These are phyloP conservation scores for Phycomyces blakesleeanus DNA, from an alignment of 192 early-diverging fungal genomes.

Conservation along the genomic window DNA sequence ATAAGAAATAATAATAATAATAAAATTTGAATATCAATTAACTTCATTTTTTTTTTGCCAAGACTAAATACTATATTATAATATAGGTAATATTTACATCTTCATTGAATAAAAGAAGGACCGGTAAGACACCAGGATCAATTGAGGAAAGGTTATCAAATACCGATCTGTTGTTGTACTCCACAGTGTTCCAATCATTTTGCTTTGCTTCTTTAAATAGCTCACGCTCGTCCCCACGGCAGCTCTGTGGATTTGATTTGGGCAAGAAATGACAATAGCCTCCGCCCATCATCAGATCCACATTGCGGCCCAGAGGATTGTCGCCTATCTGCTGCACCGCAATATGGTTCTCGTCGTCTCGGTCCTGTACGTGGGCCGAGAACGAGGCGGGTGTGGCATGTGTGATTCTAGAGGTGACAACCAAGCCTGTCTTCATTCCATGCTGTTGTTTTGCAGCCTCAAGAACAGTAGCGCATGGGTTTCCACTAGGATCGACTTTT, in stretches of 20 bases:
- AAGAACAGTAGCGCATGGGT: conserved; percentile 88
- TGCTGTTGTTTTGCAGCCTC: conserved; percentile 88
- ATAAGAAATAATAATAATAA: no score
- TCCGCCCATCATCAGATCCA: conserved; percentile 91
- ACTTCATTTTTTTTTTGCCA: background rate
- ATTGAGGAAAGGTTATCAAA: conserved; percentile 59
- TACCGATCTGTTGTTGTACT: conserved; percentile 13
- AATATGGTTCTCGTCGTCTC: conserved; percentile 83
- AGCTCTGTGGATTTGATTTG: conserved; percentile 59
- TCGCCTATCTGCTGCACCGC: conserved; percentile 89
- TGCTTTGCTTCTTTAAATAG: conserved; percentile 54
- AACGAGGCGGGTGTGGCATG: conserved; percentile 86
- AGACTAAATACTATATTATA: background rate
- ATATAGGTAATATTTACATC: conserved; percentile 38
- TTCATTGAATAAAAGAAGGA: conserved; percentile 71
- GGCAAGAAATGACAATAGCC: conserved; percentile 89
- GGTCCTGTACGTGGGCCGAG: conserved; percentile 74
- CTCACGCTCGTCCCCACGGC: conserved; percentile 74
- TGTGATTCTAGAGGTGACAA: conserved; percentile 92
- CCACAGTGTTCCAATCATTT: conserved; percentile 55
- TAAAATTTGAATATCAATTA: no score
- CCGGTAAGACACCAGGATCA: conserved; percentile 49
- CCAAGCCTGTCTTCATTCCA: conserved; percentile 84
- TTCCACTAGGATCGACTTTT: conserved; percentile 56
- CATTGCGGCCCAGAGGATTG: conserved; percentile 73